Evolutionary conservation across 768 basidiomycete species (phyloP).

Genomic region (Lactarius vividus): DNA sequence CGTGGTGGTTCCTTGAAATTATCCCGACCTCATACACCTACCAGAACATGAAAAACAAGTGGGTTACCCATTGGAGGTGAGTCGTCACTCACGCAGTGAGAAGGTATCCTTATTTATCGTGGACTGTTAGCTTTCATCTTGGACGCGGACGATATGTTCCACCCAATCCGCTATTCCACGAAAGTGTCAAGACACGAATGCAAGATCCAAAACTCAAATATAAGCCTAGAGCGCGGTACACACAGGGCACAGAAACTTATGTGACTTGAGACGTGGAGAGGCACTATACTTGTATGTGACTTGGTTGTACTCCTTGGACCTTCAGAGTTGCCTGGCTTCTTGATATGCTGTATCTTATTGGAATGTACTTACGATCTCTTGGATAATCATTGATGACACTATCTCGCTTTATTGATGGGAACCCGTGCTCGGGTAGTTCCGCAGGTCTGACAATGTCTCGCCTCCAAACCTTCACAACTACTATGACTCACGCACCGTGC

Average conservation of each 20-base stretch:
- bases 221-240: slow-evolving; percentile 55
- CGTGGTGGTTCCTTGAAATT: slow-evolving; percentile 77
- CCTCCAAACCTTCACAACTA: no score
- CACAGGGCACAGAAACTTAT: slow-evolving; percentile 46
- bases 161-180: slow-evolving; percentile 56
- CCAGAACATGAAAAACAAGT: slow-evolving; percentile 54
- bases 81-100: slow-evolving; percentile 29
- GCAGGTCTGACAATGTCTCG: no score
- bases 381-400: background rate
- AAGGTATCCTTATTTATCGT: background rate
- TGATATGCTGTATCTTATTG: background rate
- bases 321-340: background rate
- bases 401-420: background rate
- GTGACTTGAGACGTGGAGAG: slow-evolving; percentile 34
- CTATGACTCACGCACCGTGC: no score
- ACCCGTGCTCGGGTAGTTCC: background rate
- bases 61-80: slow-evolving; percentile 56
- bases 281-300: background rate
- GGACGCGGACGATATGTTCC: slow-evolving; percentile 56
- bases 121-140: slow-evolving; percentile 45
- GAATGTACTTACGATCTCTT: background rate
- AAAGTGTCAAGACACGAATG: slow-evolving; percentile 60
- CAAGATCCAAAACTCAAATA: slow-evolving; percentile 48
- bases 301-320: background rate
- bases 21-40: slow-evolving; percentile 51